Conservation (phyloP, 768 basidiomycete species). For the Porphyrellus cyaneotinctus region DNA sequence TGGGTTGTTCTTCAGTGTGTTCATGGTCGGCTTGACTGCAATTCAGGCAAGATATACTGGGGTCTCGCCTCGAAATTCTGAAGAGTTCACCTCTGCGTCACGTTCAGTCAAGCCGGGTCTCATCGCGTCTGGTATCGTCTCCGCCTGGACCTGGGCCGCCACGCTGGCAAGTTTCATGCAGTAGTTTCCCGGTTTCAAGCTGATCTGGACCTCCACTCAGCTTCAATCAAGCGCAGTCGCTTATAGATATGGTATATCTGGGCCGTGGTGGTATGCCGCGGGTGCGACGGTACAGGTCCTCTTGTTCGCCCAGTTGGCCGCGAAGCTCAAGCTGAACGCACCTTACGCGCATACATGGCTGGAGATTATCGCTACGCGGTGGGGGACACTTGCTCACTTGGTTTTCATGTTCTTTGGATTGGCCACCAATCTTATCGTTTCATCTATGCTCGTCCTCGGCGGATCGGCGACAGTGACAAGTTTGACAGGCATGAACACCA, state of each 20-base stretch:
- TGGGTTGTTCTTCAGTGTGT: slow-evolving; percentile 80
- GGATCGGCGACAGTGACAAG: slow-evolving; percentile 85
- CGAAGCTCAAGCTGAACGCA: slow-evolving; percentile 89
- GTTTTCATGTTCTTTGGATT: slow-evolving; percentile 93
- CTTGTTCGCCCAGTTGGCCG: slow-evolving; percentile 88
- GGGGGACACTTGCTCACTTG: slow-evolving; percentile 76
- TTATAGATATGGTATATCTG: slow-evolving; percentile 81
- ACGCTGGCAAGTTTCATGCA: slow-evolving; percentile 47
- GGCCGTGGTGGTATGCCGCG: slow-evolving; percentile 89
- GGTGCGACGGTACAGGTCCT: slow-evolving; percentile 88
- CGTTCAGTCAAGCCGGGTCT: slow-evolving; percentile 86
- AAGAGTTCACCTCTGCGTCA: slow-evolving; percentile 81
- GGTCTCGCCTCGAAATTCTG: slow-evolving; percentile 72
- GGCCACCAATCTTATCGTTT: slow-evolving; percentile 90
- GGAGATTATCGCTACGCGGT: slow-evolving; percentile 77
- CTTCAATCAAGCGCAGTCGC: slow-evolving; percentile 81
- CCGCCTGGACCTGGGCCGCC: slow-evolving; percentile 90
- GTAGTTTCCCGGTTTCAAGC: background rate
- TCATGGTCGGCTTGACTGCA: slow-evolving; percentile 75
- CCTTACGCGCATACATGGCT: slow-evolving; percentile 85
- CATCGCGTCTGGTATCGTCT: slow-evolving; percentile 89
- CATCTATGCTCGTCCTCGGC: slow-evolving; percentile 76
- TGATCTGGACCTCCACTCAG: slow-evolving; percentile 27
- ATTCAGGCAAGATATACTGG: slow-evolving; percentile 82
- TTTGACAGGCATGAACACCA: slow-evolving; percentile 85